A percentile compares a stretch with the other conserved stretches of the same genome.
phyloP scores from a whole-genome alignment of 306 rosid species.

The Quercus aquifolioides region DNA sequence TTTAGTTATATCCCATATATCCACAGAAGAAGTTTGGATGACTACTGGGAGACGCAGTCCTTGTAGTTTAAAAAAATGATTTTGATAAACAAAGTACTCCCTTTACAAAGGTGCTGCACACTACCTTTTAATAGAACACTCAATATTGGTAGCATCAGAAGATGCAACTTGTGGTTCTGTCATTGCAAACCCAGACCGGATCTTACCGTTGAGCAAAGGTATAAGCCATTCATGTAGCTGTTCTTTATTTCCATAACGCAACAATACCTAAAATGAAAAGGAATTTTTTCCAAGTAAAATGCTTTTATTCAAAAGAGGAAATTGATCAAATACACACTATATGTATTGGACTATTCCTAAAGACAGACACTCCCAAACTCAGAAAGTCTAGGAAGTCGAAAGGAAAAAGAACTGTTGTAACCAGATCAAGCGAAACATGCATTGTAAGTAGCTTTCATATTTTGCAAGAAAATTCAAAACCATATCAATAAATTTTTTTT shows the following conservation, averaged over 20 bases:
- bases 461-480: neutral
- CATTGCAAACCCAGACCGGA: constrained; percentile 95
- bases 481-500: too few relatives aligned
- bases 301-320: neutral
- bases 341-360: too few relatives aligned
- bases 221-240: constrained; percentile 80
- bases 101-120: constrained; percentile 9
- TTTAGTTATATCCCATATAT: neutral
- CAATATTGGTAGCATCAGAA: constrained; percentile 93
- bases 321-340: constrained; percentile 11
- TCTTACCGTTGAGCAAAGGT: constrained; percentile 93
- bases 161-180: constrained; percentile 93
- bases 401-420: neutral
- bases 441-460: neutral
- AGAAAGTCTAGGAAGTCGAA: too few relatives aligned
- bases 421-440: neutral
- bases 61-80: neutral
- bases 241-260: constrained; percentile 82
- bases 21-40: neutral
- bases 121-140: constrained; percentile 82
- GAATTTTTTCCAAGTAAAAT: neutral
- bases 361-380: too few relatives aligned
- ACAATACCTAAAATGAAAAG: constrained; percentile 61
- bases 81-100: too few relatives aligned
- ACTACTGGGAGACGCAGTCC: neutral